These are phyloP conservation scores for Tulasnella sp. DNA, from an alignment of 768 basidiomycete species.

Conservation along the genomic window DNA sequence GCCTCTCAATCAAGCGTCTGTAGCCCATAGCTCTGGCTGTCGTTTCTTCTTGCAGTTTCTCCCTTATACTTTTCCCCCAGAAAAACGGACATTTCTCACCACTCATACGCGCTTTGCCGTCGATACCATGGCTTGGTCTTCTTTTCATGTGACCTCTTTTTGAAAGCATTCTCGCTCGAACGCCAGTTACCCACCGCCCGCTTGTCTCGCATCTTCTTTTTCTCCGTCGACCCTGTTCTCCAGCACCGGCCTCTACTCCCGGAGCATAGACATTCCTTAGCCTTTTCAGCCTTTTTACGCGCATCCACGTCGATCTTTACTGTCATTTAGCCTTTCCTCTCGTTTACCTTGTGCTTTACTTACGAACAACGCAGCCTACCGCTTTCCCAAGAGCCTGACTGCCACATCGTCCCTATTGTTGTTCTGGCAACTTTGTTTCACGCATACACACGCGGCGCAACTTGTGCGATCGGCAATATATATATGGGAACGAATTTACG, in stretches of 20 bases:
- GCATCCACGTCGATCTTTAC: constrained; percentile 6
- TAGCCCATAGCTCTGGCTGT: constrained; percentile 20
- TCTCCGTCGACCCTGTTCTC: neutral
- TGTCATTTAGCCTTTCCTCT: constrained; percentile 10
- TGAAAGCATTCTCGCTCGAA: constrained; percentile 5
- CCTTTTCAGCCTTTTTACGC: neutral
- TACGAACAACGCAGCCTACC: constrained; percentile 6
- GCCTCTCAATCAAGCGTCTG: constrained; percentile 17
- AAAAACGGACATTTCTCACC: constrained; percentile 14
- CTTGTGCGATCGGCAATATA: neutral
- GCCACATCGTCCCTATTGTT: neutral
- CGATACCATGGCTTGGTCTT: constrained; percentile 12
- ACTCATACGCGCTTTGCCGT: constrained; percentile 9
- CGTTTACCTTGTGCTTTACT: constrained; percentile 9
- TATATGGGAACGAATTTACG: neutral
- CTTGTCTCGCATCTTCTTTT: constrained; percentile 6
- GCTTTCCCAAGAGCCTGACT: constrained; percentile 9
- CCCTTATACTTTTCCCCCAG: neutral
- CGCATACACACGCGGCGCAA: neutral
- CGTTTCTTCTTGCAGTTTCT: neutral
- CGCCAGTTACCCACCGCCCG: constrained; percentile 1
- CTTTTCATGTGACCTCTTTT: constrained; percentile 17
- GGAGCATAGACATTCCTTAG: constrained; percentile 1
- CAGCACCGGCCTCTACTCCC: neutral
- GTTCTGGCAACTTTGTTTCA: neutral